These are phyloP conservation scores for Coffea humblotiana DNA, from an alignment of 305 asterid species.

Conservation along the genomic window DNA sequence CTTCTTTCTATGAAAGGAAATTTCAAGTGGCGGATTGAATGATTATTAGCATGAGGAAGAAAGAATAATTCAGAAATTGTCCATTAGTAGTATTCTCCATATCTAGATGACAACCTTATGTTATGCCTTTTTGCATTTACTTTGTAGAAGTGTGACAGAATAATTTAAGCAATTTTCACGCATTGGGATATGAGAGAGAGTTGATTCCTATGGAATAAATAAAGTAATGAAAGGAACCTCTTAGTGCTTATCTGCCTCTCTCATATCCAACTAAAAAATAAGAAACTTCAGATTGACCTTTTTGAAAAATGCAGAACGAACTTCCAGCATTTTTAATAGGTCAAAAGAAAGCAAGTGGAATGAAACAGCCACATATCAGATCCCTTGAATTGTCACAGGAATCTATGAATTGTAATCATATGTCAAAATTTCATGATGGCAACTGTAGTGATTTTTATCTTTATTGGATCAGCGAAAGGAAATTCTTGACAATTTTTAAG, in stretches of 20 bases:
- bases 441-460: no score
- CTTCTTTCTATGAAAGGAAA: background rate
- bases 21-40: background rate
- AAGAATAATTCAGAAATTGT: background rate
- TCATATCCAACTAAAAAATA: slow-evolving; percentile 12
- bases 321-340: slow-evolving; percentile 2
- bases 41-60: background rate
- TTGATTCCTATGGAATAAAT: background rate
- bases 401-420: no score
- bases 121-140: background rate
- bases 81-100: background rate
- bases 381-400: background rate
- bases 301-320: background rate
- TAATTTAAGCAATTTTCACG: slow-evolving; percentile 14
- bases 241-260: slow-evolving; percentile 5
- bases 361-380: background rate
- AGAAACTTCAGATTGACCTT: slow-evolving; percentile 11
- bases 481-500: background rate
- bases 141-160: background rate
- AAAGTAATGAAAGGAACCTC: background rate
- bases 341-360: background rate
- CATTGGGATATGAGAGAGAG: background rate
- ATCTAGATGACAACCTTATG: background rate
- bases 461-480: no score
- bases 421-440: no score